Base-by-base conservation (phyloP, 768 basidiomycete species). In the Hypsizygus marmoreus region DNA sequence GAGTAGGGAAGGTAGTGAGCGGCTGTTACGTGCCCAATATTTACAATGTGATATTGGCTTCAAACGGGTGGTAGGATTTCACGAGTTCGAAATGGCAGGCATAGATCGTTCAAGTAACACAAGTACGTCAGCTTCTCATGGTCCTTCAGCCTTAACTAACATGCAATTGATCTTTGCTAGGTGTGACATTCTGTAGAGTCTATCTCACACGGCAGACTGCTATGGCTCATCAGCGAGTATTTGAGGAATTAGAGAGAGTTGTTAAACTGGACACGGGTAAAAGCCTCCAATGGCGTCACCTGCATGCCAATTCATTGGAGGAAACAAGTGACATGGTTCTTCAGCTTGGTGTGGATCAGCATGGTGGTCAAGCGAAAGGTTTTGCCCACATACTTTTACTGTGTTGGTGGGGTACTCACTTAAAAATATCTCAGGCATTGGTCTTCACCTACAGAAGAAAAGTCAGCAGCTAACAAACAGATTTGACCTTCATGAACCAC, bases 11-110 rank as follows among this genome's bases (percentile, higher is more conserved):
- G 49, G 43, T 13, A 64, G 61, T 34, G 38, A 38, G 3, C 25
- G 56, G 0, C 45, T 64, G 6, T 35, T 49, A 1, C 6, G 22
- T 13, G 47, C 57, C 4, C 52, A 50, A 11, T 60, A 59, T 26
- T 14, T 64, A 1, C 61, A 63, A 30, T 58, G 60, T 32, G 57
- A 66, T 39, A 64, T 64, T 33, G 53, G 11, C 2, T 63, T 60
- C 54, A 57, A 57, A 37, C 43, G 58, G 3, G 44, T 63, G 12
- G 42, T 54, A n/a, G 64, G 54, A 0, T 64, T 55, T 40, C 24
- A 50, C 10, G 61, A 66, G 45, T 66, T 66, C 40, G 61, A 64
- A 36, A 25, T 64, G 5, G 53, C 50, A 5, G 29, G 45, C 6
- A 22, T 50, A 13, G 57, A 64, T 36, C 23, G 29, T 4, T 40